phyloP scores from a whole-genome alignment of 164 flowering plant genomes.

The Dillenia turbinata region DNA sequence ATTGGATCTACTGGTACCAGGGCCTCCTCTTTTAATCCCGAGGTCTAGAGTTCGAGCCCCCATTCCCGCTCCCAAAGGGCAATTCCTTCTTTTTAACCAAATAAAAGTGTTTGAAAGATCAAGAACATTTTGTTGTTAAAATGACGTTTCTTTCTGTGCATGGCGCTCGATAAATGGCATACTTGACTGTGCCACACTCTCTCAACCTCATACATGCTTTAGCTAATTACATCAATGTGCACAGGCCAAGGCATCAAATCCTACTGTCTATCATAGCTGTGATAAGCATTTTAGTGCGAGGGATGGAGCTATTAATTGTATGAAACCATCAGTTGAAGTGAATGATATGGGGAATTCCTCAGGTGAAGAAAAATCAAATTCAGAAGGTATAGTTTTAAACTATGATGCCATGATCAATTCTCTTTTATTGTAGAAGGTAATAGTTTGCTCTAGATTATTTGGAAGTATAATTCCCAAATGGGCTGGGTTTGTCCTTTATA shows the following conservation, averaged over 20 bases:
- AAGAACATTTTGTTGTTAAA: too few relatives aligned
- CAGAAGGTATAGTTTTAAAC: slow-evolving; percentile 26
- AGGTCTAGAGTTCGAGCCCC: too few relatives aligned
- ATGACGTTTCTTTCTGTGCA: too few relatives aligned
- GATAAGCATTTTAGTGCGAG: slow-evolving; percentile 39
- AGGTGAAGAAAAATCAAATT: slow-evolving; percentile 9
- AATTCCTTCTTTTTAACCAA: too few relatives aligned
- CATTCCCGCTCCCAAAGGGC: too few relatives aligned
- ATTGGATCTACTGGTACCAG: too few relatives aligned
- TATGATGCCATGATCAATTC: background rate
- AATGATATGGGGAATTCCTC: slow-evolving; percentile 8
- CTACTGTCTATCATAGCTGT: slow-evolving; percentile 56
- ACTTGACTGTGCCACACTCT: too few relatives aligned
- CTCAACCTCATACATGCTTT: too few relatives aligned
- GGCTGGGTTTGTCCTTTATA: background rate
- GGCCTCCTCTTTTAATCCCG: too few relatives aligned
- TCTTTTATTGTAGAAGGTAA: background rate
- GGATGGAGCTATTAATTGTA: slow-evolving; percentile 30
- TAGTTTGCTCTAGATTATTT: background rate
- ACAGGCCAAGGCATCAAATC: slow-evolving; percentile 47
- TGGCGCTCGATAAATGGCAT: too few relatives aligned
- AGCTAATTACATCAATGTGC: slow-evolving; percentile 3
- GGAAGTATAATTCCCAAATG: background rate
- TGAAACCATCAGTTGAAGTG: slow-evolving; percentile 12
- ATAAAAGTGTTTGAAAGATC: too few relatives aligned